A percentile compares a stretch with the other conserved stretches of the same genome.
phyloP scores from a whole-genome alignment of 371 early-diverging fungal species.

The Syncephalastrum sp. region DNA sequence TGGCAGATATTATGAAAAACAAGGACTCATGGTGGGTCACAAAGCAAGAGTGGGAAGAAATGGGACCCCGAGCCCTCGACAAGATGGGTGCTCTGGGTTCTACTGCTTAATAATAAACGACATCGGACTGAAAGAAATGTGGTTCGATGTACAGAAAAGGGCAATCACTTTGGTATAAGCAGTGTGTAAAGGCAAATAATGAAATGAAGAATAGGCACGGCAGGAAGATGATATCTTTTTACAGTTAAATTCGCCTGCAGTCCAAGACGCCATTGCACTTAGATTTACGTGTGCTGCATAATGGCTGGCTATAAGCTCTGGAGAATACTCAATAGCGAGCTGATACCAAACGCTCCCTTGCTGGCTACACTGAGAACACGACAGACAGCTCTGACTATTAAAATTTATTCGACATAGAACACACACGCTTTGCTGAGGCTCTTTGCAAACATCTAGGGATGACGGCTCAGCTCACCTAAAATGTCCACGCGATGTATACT shows the following conservation, averaged over 20 bases:
- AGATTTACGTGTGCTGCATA: no score
- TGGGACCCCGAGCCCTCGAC: constrained; percentile 82
- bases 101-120: constrained; percentile 26
- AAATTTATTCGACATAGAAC: no score
- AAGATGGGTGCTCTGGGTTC: constrained; percentile 58
- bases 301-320: no score
- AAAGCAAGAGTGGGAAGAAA: constrained; percentile 92
- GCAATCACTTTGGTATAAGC: not conserved
- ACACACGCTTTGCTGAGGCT: no score
- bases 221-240: not conserved
- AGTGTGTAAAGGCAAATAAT: not conserved
- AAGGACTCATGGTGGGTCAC: constrained; percentile 92
- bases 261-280: no score
- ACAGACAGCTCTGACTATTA: no score
- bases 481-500: no score
- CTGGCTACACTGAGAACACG: no score
- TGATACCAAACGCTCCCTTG: no score
- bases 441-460: no score
- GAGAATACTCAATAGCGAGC: no score
- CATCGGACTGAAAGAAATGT: not conserved
- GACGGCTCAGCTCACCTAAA: no score
- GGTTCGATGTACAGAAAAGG: not conserved
- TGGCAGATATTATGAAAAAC: constrained; percentile 95
- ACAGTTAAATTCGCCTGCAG: not conserved
- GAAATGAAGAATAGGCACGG: constrained; percentile 3